These are phyloP conservation scores for Gigaspora rosea DNA, from an alignment of 192 early-diverging fungal genomes.

Conservation along the genomic window DNA sequence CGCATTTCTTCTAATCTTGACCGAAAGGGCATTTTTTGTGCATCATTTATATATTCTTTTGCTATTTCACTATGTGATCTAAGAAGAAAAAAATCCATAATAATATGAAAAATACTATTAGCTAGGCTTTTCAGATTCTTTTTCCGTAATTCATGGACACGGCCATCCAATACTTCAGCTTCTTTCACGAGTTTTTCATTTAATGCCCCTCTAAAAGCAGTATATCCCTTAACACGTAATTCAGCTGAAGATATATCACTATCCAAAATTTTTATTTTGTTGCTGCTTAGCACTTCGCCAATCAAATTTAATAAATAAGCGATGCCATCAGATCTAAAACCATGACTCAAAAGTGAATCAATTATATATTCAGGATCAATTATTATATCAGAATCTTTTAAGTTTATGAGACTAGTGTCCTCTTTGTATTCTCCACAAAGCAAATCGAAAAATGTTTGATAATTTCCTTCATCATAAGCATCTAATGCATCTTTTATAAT, in stretches of 20 bases:
- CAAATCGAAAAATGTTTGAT: background rate
- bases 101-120: background rate
- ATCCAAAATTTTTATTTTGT: background rate
- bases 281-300: background rate
- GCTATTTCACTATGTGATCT: background rate
- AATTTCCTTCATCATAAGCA: background rate
- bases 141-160: background rate
- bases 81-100: background rate
- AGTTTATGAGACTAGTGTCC: background rate
- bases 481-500: background rate
- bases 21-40: background rate
- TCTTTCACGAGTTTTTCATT: background rate
- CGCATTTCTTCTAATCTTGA: background rate
- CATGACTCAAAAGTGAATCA: background rate
- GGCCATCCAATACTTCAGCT: background rate
- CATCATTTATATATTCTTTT: background rate
- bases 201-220: background rate
- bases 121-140: background rate
- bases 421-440: background rate
- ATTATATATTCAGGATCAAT: background rate
- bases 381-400: background rate
- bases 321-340: slow-evolving; percentile 11
- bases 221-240: background rate
- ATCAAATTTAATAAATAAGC: slow-evolving; percentile 7
- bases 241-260: background rate